Conservation (phyloP, 768 basidiomycete species). For the Macrolepiota fuliginosa region DNA sequence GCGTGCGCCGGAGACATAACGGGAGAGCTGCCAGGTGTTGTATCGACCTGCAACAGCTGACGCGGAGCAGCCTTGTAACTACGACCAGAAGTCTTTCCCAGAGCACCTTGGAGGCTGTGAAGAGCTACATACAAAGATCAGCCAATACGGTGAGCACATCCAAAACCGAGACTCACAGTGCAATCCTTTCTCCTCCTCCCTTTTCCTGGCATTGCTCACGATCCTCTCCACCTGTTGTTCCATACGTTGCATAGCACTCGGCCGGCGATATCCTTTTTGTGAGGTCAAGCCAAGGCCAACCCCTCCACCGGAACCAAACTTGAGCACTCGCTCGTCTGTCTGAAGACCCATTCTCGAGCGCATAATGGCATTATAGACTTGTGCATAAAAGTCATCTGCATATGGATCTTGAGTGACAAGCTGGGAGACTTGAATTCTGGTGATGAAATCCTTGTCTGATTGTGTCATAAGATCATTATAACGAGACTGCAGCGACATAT, state of each 20-base stretch:
- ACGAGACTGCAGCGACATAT: slow-evolving; percentile 58
- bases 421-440: slow-evolving; percentile 97
- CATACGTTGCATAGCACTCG: slow-evolving; percentile 90
- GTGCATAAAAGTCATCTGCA: slow-evolving; percentile 97
- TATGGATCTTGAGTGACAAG: slow-evolving; percentile 97
- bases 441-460: slow-evolving; percentile 99
- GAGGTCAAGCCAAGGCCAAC: slow-evolving; percentile 80
- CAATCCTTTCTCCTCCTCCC: slow-evolving; percentile 82
- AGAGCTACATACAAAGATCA: slow-evolving; percentile 40
- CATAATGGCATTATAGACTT: slow-evolving; percentile 86
- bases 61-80: slow-evolving; percentile 97
- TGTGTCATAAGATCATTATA: slow-evolving; percentile 97
- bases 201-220: slow-evolving; percentile 83
- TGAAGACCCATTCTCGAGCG: slow-evolving; percentile 77
- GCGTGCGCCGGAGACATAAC: slow-evolving; percentile 42
- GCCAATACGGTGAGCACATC: neutral
- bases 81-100: slow-evolving; percentile 91
- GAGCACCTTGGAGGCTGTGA: slow-evolving; percentile 85
- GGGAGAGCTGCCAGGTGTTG: slow-evolving; percentile 42
- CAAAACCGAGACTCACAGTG: slow-evolving; percentile 39
- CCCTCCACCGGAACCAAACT: slow-evolving; percentile 80
- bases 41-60: slow-evolving; percentile 88
- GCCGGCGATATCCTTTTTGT: slow-evolving; percentile 66
- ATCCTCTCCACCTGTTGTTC: slow-evolving; percentile 95
- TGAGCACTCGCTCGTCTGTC: slow-evolving; percentile 76